Conservation (phyloP, 2,329 filamentous ascomycete species). For the Colletotrichum paranaense region DNA sequence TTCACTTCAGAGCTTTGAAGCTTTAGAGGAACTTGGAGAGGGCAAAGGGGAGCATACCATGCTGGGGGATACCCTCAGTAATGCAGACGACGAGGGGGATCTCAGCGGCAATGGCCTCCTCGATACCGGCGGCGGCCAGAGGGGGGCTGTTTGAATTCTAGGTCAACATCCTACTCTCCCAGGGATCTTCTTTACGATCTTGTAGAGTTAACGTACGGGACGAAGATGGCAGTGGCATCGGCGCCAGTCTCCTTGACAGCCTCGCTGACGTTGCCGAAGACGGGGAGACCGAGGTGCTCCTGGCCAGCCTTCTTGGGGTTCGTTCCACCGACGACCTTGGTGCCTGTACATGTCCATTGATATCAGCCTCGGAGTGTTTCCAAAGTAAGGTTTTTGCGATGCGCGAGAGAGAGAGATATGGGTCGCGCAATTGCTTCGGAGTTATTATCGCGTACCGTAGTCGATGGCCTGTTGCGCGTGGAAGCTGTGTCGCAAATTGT, state of each 20-base stretch:
- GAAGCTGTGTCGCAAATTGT: slow-evolving; percentile 70
- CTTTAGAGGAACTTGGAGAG: slow-evolving; percentile 19
- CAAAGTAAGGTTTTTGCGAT: background rate
- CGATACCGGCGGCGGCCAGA: slow-evolving; percentile 92
- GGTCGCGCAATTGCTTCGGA: slow-evolving; percentile 12
- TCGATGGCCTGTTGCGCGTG: slow-evolving; percentile 98
- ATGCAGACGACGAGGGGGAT: slow-evolving; percentile 96
- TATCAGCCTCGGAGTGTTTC: slow-evolving; percentile 42
- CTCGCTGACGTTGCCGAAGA: slow-evolving; percentile 90
- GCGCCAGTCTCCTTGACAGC: slow-evolving; percentile 92
- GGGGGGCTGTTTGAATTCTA: slow-evolving; percentile 73
- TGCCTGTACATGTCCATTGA: slow-evolving; percentile 68
- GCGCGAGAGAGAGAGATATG: background rate
- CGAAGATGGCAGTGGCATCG: slow-evolving; percentile 93
- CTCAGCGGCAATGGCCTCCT: slow-evolving; percentile 94
- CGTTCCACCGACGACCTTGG: slow-evolving; percentile 96
- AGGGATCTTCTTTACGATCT: background rate
- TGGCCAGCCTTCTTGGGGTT: slow-evolving; percentile 98
- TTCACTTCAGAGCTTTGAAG: background rate
- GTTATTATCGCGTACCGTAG: slow-evolving; percentile 76
- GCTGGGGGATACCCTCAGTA: slow-evolving; percentile 97
- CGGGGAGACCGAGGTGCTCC: slow-evolving; percentile 89
- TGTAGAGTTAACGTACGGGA: slow-evolving; percentile 83
- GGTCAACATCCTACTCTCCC: background rate
- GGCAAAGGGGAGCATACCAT: slow-evolving; percentile 70